These are phyloP conservation scores for Aspergillus sp. DNA, from an alignment of 2,329 filamentous ascomycete genomes.

Conservation along the genomic window DNA sequence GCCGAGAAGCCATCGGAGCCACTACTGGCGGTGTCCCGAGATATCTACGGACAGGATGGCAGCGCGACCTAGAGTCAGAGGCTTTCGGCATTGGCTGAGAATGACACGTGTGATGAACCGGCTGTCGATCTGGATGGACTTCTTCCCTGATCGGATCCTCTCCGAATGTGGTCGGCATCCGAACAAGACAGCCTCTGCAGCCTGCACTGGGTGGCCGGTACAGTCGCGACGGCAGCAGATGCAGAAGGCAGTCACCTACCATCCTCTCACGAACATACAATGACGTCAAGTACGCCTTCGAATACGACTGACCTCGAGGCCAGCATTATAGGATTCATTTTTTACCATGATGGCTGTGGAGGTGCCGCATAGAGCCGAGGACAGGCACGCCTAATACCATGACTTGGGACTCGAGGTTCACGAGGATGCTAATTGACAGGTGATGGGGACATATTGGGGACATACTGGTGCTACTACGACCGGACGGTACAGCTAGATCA, in stretches of 20 bases:
- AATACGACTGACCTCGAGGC: background rate
- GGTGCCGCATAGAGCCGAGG: background rate
- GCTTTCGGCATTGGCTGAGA: slow-evolving; percentile 1
- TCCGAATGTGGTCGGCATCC: background rate
- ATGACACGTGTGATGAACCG: background rate
- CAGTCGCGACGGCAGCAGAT: background rate
- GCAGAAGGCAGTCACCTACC: background rate
- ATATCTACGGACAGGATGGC: background rate
- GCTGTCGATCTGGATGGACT: slow-evolving; percentile 1
- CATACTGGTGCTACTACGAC: background rate
- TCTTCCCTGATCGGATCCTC: background rate
- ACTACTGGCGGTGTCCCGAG: background rate
- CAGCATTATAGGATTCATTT: background rate
- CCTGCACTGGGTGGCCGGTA: background rate
- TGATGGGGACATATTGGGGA: background rate
- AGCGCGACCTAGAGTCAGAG: background rate
- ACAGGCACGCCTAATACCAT: background rate
- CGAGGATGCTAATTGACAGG: background rate
- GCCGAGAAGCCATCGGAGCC: background rate
- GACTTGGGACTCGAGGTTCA: background rate
- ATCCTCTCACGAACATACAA: slow-evolving; percentile 1
- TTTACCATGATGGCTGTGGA: background rate
- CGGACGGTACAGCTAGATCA: background rate
- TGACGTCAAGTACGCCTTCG: background rate
- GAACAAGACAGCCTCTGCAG: background rate